Evolutionary conservation across 768 basidiomycete species (phyloP).

Genomic region (Amanita muscaria): DNA sequence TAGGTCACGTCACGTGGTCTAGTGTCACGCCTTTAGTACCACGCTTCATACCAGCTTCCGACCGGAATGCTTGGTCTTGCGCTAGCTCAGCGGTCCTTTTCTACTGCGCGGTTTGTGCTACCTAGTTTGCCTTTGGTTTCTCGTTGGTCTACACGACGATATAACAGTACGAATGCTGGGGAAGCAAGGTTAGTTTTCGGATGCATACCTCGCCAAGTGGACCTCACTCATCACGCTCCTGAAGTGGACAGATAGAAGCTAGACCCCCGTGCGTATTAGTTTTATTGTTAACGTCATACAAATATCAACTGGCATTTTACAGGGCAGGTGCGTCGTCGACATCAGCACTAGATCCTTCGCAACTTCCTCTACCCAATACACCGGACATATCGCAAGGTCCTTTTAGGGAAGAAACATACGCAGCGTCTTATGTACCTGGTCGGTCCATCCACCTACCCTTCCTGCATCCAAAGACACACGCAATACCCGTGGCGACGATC

Average conservation of each 20-base stretch:
- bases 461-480: conserved; percentile 53
- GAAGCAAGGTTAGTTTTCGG: not conserved
- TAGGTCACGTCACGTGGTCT: conserved; percentile 4
- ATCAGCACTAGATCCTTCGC: conserved; percentile 12
- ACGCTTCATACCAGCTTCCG: no score
- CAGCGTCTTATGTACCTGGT: conserved; percentile 54
- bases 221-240: no score
- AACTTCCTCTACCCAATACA: conserved; percentile 13
- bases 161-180: not conserved
- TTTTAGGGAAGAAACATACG: conserved; percentile 35
- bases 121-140: not conserved
- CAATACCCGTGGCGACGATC: conserved; percentile 70
- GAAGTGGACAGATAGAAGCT: no score
- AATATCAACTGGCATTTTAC: not conserved
- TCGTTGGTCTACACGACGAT: not conserved
- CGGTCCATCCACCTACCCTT: conserved; percentile 46
- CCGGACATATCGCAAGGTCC: conserved; percentile 6
- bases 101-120: not conserved
- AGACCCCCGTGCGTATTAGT: no score
- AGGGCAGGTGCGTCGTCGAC: not conserved
- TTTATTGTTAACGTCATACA: no score
- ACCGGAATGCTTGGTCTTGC: not conserved
- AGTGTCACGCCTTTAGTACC: not conserved
- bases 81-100: not conserved
- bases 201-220: no score